These are phyloP conservation scores for Fragilaria radians DNA, from an alignment of 108 stramenopile species.

Conservation along the genomic window DNA sequence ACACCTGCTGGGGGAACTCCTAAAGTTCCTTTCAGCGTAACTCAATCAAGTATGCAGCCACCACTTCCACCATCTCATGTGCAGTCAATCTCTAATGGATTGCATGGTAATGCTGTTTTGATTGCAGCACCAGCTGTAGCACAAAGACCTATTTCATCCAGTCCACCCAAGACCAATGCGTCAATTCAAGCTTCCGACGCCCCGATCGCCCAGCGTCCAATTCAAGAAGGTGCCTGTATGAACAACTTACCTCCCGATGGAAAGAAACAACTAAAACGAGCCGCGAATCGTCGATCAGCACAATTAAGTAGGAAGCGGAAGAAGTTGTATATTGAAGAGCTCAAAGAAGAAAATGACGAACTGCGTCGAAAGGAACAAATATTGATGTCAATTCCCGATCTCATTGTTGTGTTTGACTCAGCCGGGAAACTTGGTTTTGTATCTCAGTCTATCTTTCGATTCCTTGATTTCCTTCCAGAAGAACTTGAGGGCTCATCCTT, in stretches of 20 bases:
- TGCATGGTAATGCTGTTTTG: no score
- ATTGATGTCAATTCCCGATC: slow-evolving; percentile 70
- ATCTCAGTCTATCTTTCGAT: slow-evolving; percentile 50
- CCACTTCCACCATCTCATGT: no score
- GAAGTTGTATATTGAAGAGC: slow-evolving; percentile 91
- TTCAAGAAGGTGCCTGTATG: slow-evolving; percentile 13
- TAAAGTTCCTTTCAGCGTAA: no score
- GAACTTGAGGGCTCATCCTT: slow-evolving; percentile 67
- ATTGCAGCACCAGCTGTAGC: no score
- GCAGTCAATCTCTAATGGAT: no score
- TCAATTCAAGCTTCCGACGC: no score
- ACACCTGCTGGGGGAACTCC: no score
- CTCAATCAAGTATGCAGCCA: no score
- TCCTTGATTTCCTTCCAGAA: slow-evolving; percentile 34
- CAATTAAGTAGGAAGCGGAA: slow-evolving; percentile 90
- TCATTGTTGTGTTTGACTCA: slow-evolving; percentile 82
- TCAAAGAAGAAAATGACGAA: slow-evolving; percentile 80
- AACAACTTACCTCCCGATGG: slow-evolving; percentile 31
- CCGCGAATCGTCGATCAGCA: slow-evolving; percentile 84
- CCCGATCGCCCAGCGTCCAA: no score
- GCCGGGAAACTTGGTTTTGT: slow-evolving; percentile 69
- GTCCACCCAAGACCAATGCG: no score
- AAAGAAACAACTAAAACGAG: slow-evolving; percentile 72
- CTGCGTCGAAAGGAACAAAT: slow-evolving; percentile 77
- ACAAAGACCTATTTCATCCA: no score